Percentiles rank a stretch among this genome's conserved stretches.
Conservation (phyloP, 83 land plant species). For the Picea abies region DNA sequence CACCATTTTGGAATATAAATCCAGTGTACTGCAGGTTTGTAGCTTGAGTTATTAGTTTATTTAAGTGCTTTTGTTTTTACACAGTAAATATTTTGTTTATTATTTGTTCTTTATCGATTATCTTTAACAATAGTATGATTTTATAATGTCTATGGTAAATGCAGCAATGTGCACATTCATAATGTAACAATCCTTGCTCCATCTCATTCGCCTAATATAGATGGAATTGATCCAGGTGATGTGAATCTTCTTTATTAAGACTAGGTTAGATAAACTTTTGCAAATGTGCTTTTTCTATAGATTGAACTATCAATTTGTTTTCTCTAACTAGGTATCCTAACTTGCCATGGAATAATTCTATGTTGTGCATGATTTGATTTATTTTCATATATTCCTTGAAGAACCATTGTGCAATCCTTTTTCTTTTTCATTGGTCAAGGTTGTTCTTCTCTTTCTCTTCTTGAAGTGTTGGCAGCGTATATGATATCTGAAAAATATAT, state of each 20-base stretch:
- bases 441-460: not conserved
- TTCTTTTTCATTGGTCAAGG: not conserved
- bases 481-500: too few relatives aligned
- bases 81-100: not conserved
- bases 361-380: too few relatives aligned
- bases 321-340: too few relatives aligned
- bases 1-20: constrained; percentile 50
- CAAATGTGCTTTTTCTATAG: not conserved
- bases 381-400: too few relatives aligned
- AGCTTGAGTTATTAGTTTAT: not conserved
- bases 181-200: constrained; percentile 78
- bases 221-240: constrained; percentile 87
- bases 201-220: constrained; percentile 67
- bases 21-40: constrained; percentile 81
- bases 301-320: not conserved
- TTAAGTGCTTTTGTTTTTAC: not conserved
- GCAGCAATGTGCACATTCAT: constrained; percentile 61
- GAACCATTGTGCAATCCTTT: not conserved
- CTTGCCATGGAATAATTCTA: too few relatives aligned
- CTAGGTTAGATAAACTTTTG: not conserved
- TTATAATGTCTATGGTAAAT: constrained; percentile 9
- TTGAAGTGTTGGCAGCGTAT: too few relatives aligned
- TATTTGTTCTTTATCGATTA: not conserved
- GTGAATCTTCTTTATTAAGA: not conserved
- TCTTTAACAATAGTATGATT: not conserved